Percentiles rank a stretch among this genome's conserved stretches.
These are phyloP conservation scores for Cordyceps sp. DNA, from an alignment of 2,329 filamentous ascomycete genomes.

Conservation along the genomic window DNA sequence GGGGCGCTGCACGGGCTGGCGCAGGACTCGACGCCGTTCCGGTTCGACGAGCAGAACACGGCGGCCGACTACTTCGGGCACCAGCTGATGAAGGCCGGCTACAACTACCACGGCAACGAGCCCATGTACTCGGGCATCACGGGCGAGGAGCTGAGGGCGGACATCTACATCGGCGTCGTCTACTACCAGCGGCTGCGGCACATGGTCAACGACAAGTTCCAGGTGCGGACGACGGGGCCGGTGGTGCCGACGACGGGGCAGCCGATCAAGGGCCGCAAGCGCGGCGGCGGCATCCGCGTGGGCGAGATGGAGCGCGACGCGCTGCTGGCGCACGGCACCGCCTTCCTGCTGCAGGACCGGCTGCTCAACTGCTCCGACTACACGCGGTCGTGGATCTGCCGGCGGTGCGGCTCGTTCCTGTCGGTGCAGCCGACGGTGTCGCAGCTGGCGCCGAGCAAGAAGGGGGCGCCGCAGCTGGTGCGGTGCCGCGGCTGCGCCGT, in stretches of 20 bases:
- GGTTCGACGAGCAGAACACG: slow-evolving; percentile 82
- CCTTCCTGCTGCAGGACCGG: slow-evolving; percentile 86
- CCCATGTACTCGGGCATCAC: slow-evolving; percentile 98
- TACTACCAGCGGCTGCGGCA: slow-evolving; percentile 97
- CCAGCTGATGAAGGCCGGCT: slow-evolving; percentile 86
- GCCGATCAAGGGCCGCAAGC: slow-evolving; percentile 90
- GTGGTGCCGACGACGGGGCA: slow-evolving; percentile 84
- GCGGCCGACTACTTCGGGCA: slow-evolving; percentile 92
- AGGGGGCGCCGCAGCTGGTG: slow-evolving; percentile 50
- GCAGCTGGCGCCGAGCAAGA: slow-evolving; percentile 42
- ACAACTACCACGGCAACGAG: slow-evolving; percentile 97
- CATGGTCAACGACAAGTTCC: slow-evolving; percentile 99
- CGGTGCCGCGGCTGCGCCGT: slow-evolving; percentile 66
- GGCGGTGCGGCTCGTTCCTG: slow-evolving; percentile 76
- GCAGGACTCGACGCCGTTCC: slow-evolving; percentile 90
- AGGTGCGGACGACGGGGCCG: slow-evolving; percentile 89
- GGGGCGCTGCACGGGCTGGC: slow-evolving; percentile 90
- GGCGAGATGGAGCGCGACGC: slow-evolving; percentile 99
- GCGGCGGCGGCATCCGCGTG: slow-evolving; percentile 95
- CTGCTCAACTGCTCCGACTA: slow-evolving; percentile 97
- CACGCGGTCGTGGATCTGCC: slow-evolving; percentile 76
- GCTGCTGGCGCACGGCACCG: slow-evolving; percentile 83
- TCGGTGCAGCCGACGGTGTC: slow-evolving; percentile 68
- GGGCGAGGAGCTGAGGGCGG: slow-evolving; percentile 79
- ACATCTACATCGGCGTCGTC: slow-evolving; percentile 93